phyloP scores from a whole-genome alignment of 208 protist species.

The Acanthamoeba lenticulata region DNA sequence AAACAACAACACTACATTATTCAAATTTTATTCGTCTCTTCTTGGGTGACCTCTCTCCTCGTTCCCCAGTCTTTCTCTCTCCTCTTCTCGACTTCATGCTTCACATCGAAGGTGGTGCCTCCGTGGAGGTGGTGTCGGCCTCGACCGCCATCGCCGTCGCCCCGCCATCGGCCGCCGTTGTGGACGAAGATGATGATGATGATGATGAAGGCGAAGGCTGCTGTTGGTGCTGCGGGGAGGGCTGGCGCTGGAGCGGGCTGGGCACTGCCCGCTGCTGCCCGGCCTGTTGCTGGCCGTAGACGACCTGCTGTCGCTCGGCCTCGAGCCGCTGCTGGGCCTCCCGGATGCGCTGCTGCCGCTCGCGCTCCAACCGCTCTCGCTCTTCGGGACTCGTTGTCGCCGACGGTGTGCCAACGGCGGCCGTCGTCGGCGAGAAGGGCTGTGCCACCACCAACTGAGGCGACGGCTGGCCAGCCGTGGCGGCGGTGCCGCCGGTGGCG shows the following conservation, averaged over 20 bases:
- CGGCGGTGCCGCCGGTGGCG: neutral
- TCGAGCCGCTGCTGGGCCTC: neutral
- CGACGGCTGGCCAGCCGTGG: neutral
- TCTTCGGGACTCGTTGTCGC: neutral
- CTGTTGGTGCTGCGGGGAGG: neutral
- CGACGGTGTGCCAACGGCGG: no score
- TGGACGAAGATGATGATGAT: no score
- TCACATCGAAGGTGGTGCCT: no score
- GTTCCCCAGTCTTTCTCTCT: no score
- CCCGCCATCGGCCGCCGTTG: no score
- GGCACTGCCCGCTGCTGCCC: neutral
- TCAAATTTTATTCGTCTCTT: no score
- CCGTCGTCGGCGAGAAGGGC: neutral
- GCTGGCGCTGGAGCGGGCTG: neutral
- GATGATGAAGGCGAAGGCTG: no score
- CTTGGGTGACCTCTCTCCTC: no score
- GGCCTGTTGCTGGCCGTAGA: conserved; percentile 8
- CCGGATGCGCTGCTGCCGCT: conserved; percentile 1
- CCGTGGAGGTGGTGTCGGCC: no score
- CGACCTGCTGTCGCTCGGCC: neutral
- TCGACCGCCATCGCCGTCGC: no score
- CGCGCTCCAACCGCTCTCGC: neutral
- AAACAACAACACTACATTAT: no score
- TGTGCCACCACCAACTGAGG: neutral
- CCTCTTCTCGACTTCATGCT: no score